phyloP scores from a whole-genome alignment of 2,329 filamentous ascomycete species.

The Xylaria sp. region DNA sequence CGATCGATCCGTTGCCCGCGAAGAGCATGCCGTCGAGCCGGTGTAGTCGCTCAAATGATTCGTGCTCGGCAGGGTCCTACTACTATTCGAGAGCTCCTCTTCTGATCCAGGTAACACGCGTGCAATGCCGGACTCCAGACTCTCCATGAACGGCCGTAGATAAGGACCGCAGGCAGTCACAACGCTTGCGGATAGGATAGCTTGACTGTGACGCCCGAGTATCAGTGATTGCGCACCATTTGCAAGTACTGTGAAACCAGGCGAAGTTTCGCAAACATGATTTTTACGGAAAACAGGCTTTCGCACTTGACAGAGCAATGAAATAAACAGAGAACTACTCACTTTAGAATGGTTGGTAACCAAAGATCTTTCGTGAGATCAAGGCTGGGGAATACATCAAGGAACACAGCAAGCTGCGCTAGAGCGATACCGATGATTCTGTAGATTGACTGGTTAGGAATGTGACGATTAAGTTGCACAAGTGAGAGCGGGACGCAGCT shows the following conservation, averaged over 20 bases:
- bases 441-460: constrained; percentile 1
- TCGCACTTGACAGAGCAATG: background rate
- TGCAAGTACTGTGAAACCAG: background rate
- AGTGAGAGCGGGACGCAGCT: constrained; percentile 13
- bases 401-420: constrained; percentile 35
- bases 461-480: background rate
- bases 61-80: constrained; percentile 19
- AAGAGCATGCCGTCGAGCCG: constrained; percentile 32
- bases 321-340: background rate
- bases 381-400: constrained; percentile 23
- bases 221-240: background rate
- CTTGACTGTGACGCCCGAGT: constrained; percentile 19
- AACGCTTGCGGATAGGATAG: constrained; percentile 30
- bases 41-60: constrained; percentile 33
- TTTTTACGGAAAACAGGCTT: background rate
- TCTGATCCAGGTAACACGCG: constrained; percentile 35
- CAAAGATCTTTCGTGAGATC: constrained; percentile 32
- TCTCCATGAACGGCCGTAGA: constrained; percentile 39
- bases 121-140: constrained; percentile 36
- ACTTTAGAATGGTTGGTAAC: constrained; percentile 35
- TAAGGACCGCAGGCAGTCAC: constrained; percentile 39
- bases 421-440: constrained; percentile 34
- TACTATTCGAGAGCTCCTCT: constrained; percentile 26
- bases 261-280: background rate
- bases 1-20: constrained; percentile 23